Percentiles rank a stretch among this genome's conserved stretches.
Evolutionary conservation across 768 basidiomycete genomes (phyloP).

Genomic region (Austroboletus festivus): DNA sequence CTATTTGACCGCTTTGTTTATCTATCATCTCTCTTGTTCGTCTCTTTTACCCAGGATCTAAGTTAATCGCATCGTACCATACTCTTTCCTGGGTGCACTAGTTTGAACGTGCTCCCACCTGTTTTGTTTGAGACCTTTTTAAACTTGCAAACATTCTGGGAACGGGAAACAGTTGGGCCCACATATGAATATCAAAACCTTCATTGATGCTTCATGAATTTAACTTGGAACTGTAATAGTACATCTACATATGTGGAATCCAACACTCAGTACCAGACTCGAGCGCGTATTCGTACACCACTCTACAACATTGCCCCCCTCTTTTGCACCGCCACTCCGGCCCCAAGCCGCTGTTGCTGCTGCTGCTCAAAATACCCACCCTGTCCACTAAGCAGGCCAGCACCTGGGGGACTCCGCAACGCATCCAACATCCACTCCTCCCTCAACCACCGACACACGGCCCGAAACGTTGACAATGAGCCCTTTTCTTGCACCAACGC

Average conservation of each 20-base stretch:
- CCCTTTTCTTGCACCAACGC: conserved; percentile 89
- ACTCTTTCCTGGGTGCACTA: too few species aligned
- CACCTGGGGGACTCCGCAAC: conserved; percentile 27
- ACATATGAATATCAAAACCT: too few species aligned
- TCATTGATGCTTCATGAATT: too few species aligned
- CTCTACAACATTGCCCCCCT: conserved; percentile 30
- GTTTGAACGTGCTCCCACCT: too few species aligned
- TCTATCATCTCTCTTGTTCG: too few species aligned
- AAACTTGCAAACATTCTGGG: too few species aligned
- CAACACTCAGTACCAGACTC: conserved; percentile 9
- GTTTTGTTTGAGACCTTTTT: too few species aligned
- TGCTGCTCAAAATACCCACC: conserved; percentile 41
- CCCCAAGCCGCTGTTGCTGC: conserved; percentile 18
- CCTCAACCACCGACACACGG: conserved; percentile 68
- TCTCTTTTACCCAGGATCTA: too few species aligned
- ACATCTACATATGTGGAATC: background rate
- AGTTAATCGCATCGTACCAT: too few species aligned
- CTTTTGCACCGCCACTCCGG: conserved; percentile 9
- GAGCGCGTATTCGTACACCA: background rate
- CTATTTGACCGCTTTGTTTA: too few species aligned
- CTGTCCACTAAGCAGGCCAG: conserved; percentile 29
- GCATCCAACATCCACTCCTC: conserved; percentile 58
- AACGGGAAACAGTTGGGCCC: too few species aligned
- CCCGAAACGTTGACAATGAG: conserved; percentile 80
- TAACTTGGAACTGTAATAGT: background rate